These are phyloP conservation scores for Psilocybe azurescens DNA, from an alignment of 768 basidiomycete species.

Conservation along the genomic window DNA sequence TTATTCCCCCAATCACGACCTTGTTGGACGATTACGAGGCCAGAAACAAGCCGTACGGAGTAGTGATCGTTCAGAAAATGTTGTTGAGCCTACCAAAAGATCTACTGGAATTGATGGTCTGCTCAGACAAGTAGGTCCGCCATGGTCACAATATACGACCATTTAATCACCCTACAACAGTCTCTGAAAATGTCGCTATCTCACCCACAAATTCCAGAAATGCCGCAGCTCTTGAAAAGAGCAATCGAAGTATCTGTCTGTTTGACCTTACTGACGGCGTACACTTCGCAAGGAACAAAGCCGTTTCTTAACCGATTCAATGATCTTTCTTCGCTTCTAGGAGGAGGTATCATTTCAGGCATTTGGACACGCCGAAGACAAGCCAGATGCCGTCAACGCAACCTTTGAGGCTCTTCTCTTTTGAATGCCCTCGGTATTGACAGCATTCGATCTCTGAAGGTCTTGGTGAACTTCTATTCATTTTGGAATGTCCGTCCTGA, in stretches of 20 bases:
- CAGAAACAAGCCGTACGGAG: slow-evolving; percentile 68
- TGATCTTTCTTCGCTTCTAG: slow-evolving; percentile 68
- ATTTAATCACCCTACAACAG: slow-evolving; percentile 35
- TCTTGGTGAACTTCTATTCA: slow-evolving; percentile 25
- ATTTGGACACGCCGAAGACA: slow-evolving; percentile 75
- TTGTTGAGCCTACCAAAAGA: slow-evolving; percentile 59
- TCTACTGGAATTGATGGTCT: slow-evolving; percentile 78
- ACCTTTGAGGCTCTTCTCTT: slow-evolving; percentile 70
- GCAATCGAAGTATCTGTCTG: slow-evolving; percentile 53
- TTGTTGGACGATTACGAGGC: slow-evolving; percentile 81
- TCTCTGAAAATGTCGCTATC: slow-evolving; percentile 65
- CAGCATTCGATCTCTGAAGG: slow-evolving; percentile 72
- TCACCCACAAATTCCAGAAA: slow-evolving; percentile 63
- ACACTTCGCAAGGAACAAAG: slow-evolving; percentile 32
- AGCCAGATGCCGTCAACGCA: slow-evolving; percentile 60
- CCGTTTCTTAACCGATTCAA: slow-evolving; percentile 59
- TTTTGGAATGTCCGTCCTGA: background rate
- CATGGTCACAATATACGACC: slow-evolving; percentile 1
- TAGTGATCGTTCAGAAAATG: slow-evolving; percentile 58
- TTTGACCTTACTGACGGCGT: slow-evolving; percentile 58
- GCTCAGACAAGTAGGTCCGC: slow-evolving; percentile 56
- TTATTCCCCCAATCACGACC: slow-evolving; percentile 83
- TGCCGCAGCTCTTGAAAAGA: slow-evolving; percentile 60
- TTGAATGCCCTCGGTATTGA: slow-evolving; percentile 66
- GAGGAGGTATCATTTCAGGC: slow-evolving; percentile 72